Percentiles rank a stretch among this genome's conserved stretches.
phyloP scores from a whole-genome alignment of 2,329 filamentous ascomycete genomes.

The Chrysoporthe deuterocubensis region DNA sequence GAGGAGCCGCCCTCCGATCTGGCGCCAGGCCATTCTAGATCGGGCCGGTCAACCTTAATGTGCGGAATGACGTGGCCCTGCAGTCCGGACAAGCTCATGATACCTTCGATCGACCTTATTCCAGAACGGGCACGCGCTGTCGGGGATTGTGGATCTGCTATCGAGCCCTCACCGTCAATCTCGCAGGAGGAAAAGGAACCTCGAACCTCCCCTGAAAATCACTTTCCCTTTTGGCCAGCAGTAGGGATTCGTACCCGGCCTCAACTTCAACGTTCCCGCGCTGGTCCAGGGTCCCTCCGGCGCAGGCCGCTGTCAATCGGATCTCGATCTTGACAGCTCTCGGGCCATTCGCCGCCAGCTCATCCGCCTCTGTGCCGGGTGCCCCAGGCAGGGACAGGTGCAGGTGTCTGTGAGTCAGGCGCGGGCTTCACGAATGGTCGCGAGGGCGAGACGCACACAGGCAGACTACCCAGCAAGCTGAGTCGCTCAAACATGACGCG shows the following conservation, averaged over 20 bases:
- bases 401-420: conserved; percentile 1
- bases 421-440: not conserved
- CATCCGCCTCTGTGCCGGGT: not conserved
- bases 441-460: no score
- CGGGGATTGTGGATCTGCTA: not conserved
- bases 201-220: conserved; percentile 10
- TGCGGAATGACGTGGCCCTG: conserved; percentile 12
- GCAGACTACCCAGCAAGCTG: not conserved
- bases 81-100: no score
- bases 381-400: not conserved
- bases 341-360: not conserved
- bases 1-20: conserved; percentile 2
- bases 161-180: not conserved
- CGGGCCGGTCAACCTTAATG: conserved; percentile 14
- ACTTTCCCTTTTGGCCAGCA: conserved; percentile 4
- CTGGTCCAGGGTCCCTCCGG: not conserved
- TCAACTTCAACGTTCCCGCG: not conserved
- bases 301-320: conserved; percentile 1
- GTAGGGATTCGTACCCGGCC: not conserved
- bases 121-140: not conserved
- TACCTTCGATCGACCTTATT: conserved; percentile 8
- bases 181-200: not conserved
- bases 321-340: not conserved
- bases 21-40: conserved; percentile 1
- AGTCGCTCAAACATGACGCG: no score